These are phyloP conservation scores for Aspergillus sp. DNA, from an alignment of 2,329 filamentous ascomycete genomes.

Conservation along the genomic window DNA sequence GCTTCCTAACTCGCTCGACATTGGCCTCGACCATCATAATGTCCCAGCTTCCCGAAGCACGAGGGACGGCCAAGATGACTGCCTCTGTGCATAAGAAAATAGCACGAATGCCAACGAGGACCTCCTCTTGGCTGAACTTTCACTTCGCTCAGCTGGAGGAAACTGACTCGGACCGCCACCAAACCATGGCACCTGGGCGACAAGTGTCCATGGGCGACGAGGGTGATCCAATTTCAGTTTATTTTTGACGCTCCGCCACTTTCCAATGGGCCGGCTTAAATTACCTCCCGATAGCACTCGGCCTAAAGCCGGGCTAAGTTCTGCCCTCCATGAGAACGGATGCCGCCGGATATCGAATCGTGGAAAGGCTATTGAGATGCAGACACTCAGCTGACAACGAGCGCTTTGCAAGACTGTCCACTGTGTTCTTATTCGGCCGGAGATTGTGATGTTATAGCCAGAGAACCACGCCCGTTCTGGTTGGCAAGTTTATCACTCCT, in stretches of 20 bases:
- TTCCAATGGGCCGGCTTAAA: background rate
- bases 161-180: background rate
- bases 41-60: too few relatives aligned
- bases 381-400: background rate
- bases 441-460: conserved; percentile 4
- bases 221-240: background rate
- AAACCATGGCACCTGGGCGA: background rate
- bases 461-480: background rate
- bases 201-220: background rate
- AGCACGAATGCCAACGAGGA: too few relatives aligned
- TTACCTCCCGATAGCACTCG: background rate
- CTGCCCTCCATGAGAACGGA: background rate
- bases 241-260: conserved; percentile 1
- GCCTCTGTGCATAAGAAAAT: too few relatives aligned
- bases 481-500: conserved; percentile 9
- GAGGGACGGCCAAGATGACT: too few relatives aligned
- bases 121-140: too few relatives aligned
- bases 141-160: background rate
- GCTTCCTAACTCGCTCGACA: background rate
- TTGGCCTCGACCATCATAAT: too few relatives aligned
- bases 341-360: background rate
- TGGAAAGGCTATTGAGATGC: background rate
- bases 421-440: conserved; percentile 2
- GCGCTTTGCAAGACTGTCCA: background rate
- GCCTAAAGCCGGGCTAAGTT: background rate